Evolutionary conservation across 2,329 filamentous ascomycete genomes (phyloP), one percentile per base, ranked within the genome.

Genomic region (Aspergillus viridinutans): DNA sequence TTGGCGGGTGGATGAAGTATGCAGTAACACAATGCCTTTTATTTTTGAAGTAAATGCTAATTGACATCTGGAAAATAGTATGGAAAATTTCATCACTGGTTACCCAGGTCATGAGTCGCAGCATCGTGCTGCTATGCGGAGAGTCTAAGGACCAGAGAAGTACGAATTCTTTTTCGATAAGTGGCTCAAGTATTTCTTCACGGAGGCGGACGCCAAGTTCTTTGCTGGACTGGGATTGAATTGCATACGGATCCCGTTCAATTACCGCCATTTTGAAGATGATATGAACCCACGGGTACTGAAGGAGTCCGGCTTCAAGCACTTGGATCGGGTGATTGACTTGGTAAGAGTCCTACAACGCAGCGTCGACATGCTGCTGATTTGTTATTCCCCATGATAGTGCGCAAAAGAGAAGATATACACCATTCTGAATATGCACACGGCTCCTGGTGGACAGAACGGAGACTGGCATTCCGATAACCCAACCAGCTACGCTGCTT

Each of bases 81-180:
- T 83, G 80, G 82, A 85, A 68, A 85, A 85, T 67, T 86, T 86
- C 74, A 85, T 86, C 61, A 84, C 81, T 1, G 84, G 84, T n/a
- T 86, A 80, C 57, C 75, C 83, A 10, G 84, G 82, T 20, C 81
- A 84, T 52, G 84, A 86, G 64, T 75, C 75, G 23, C 77, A 85
- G 58, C 81, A 84, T 58, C 80, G 83, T 8, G 76, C 76, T 2
- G 78, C 81, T 1, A 78, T 86, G 70, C 72, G 78, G 0, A 74
- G 79, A 54, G 80, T 82, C 0, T 72, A 86, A 0, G 84, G 84
- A 0, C 65, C 78, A 49, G 78, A 85, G 50, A 85, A 83, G 63
- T 80, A 81, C 50, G 76, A 84, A 4, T 85, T 80, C 73, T 85
- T 86, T 71, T 85, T 86, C 61, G 81, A 85, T 61, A 79, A 77